Conservation (phyloP, 768 basidiomycete genomes). For the Lentinula edodes region DNA sequence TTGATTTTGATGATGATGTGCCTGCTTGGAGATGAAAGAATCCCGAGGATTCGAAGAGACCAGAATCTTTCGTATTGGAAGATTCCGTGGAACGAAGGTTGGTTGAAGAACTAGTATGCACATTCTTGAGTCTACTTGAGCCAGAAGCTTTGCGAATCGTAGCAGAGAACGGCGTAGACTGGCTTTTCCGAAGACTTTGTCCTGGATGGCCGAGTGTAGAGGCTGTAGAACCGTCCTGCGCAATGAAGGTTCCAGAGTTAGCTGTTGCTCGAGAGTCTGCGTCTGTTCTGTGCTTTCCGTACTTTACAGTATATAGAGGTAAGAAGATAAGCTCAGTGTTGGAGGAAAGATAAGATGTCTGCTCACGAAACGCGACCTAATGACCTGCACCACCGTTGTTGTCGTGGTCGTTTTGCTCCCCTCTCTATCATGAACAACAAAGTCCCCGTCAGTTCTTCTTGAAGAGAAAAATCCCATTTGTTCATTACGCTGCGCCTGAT, state of each 20-base stretch:
- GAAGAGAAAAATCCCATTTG: constrained; percentile 51
- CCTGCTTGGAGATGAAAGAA: not conserved
- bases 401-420: constrained; percentile 28
- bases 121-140: not conserved
- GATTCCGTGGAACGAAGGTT: not conserved
- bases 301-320: constrained; percentile 18
- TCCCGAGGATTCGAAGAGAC: not conserved
- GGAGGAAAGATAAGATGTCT: not conserved
- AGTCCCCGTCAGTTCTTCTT: constrained; percentile 38
- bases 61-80: not conserved
- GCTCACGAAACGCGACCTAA: constrained; percentile 59
- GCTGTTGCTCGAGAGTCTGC: constrained; percentile 29
- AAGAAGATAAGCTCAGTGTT: constrained; percentile 6
- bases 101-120: not conserved
- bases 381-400: constrained; percentile 46
- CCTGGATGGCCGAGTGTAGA: constrained; percentile 21
- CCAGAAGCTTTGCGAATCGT: not conserved
- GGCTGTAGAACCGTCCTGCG: constrained; percentile 27
- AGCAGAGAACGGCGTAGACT: constrained; percentile 11
- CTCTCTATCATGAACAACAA: constrained; percentile 18
- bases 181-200: constrained; percentile 15
- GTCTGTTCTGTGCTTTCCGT: constrained; percentile 49
- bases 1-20: not conserved
- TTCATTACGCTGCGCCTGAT: not conserved
- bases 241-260: constrained; percentile 22